Percentiles rank a stretch among this genome's conserved stretches.
These are phyloP conservation scores for Clonostachys solani DNA, from an alignment of 2,329 filamentous ascomycete species.

Conservation along the genomic window DNA sequence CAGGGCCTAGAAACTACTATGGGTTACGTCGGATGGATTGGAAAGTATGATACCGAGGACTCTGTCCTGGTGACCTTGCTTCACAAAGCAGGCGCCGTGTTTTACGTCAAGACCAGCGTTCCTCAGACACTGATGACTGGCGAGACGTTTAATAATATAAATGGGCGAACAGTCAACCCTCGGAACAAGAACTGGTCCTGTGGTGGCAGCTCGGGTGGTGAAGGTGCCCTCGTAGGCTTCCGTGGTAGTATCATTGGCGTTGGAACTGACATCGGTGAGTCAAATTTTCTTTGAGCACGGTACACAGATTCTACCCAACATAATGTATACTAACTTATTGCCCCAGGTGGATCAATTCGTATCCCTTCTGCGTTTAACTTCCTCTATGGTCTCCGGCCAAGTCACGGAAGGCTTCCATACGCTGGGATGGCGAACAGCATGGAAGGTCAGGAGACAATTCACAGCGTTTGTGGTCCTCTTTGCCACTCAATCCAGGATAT, in stretches of 20 bases:
- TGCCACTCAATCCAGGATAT: slow-evolving; percentile 16
- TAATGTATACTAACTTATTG: not conserved
- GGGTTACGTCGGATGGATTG: slow-evolving; percentile 59
- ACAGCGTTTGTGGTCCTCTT: not conserved
- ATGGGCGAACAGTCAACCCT: slow-evolving; percentile 60
- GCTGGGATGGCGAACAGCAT: not conserved
- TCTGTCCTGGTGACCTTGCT: slow-evolving; percentile 35
- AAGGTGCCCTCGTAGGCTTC: slow-evolving; percentile 58
- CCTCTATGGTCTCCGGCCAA: slow-evolving; percentile 32
- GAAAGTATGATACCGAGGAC: slow-evolving; percentile 45
- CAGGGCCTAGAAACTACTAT: slow-evolving; percentile 55
- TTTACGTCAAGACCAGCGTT: slow-evolving; percentile 54
- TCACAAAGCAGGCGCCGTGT: slow-evolving; percentile 42
- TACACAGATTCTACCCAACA: not conserved
- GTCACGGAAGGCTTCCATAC: not conserved
- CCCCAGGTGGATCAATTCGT: slow-evolving; percentile 31
- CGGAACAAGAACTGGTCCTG: slow-evolving; percentile 52
- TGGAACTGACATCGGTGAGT: slow-evolving; percentile 54
- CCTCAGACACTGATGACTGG: slow-evolving; percentile 66
- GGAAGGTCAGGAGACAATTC: slow-evolving; percentile 3
- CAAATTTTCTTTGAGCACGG: not conserved
- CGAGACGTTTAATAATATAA: slow-evolving; percentile 61
- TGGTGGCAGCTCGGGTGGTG: slow-evolving; percentile 65
- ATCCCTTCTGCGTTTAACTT: slow-evolving; percentile 37
- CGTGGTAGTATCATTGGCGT: slow-evolving; percentile 57